A percentile compares a stretch with the other conserved stretches of the same genome.
Evolutionary conservation across 345 rosid species (phyloP).

Genomic region (Mallotus nudiflorus): DNA sequence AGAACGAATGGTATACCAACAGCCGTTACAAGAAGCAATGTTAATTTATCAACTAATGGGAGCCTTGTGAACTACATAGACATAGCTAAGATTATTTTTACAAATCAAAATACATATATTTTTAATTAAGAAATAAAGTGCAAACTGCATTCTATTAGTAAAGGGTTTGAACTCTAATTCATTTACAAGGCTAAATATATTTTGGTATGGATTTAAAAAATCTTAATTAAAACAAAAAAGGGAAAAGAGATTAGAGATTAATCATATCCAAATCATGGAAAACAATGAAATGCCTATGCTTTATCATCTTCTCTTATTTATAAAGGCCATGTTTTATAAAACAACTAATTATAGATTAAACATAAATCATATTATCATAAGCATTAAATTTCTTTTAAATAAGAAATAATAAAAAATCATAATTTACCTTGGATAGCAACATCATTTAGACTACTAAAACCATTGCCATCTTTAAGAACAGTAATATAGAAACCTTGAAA

Average conservation of each 20-base stretch:
- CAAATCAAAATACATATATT: neutral
- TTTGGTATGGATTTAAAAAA: conserved; percentile 57
- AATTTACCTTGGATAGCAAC: conserved; percentile 53
- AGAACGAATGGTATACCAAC: conserved; percentile 37
- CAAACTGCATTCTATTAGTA: conserved; percentile 16
- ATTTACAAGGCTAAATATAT: conserved; percentile 38
- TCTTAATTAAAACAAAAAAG: conserved; percentile 33
- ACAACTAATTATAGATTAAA: no score
- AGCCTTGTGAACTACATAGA: conserved; percentile 46
- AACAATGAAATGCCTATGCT: neutral
- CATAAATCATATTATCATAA: no score
- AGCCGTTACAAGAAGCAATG: conserved; percentile 58
- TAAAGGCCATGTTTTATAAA: no score
- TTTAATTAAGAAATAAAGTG: conserved; percentile 14
- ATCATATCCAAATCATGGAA: neutral
- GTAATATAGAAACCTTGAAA: conserved; percentile 56
- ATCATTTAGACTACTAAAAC: conserved; percentile 45
- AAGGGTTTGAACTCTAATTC: conserved; percentile 25
- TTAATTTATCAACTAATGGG: conserved; percentile 46
- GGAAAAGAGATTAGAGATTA: neutral
- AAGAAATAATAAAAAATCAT: neutral
- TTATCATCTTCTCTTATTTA: neutral
- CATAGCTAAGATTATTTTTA: conserved; percentile 7
- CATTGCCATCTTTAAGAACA: conserved; percentile 53
- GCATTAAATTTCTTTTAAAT: no score